These are phyloP conservation scores for Ilex aquifolium DNA, from an alignment of 257 asterid species.

Conservation along the genomic window DNA sequence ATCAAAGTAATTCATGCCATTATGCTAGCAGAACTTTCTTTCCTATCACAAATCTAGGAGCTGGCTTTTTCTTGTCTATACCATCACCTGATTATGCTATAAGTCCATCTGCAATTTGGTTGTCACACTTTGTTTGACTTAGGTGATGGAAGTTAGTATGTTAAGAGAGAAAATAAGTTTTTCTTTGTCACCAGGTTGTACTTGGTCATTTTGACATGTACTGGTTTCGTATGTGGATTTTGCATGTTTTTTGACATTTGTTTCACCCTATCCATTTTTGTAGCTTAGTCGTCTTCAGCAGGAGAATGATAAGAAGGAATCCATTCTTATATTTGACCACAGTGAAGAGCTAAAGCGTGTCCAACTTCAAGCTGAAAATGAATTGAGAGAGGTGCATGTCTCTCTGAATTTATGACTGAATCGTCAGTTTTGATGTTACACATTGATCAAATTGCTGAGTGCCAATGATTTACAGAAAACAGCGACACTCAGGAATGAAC, in stretches of 20 bases:
- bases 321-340: conserved; percentile 52
- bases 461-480: conserved; percentile 47
- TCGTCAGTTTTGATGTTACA: conserved; percentile 1
- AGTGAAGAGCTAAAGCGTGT: conserved; percentile 59
- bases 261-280: conserved; percentile 15
- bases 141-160: too few relatives aligned
- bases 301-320: conserved; percentile 58
- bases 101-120: too few relatives aligned
- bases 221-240: too few relatives aligned
- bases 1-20: too few relatives aligned
- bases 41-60: too few relatives aligned
- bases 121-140: too few relatives aligned
- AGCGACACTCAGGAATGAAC: conserved; percentile 64
- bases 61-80: too few relatives aligned
- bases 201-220: too few relatives aligned
- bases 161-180: too few relatives aligned
- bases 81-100: too few relatives aligned
- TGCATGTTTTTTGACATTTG: not conserved
- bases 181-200: too few relatives aligned
- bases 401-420: not conserved
- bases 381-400: conserved; percentile 65
- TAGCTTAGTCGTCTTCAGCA: conserved; percentile 64
- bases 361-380: conserved; percentile 72
- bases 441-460: not conserved
- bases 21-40: too few relatives aligned